Conservation (phyloP, 495 filamentous ascomycete genomes). For the Aspergillus nidulans region DNA sequence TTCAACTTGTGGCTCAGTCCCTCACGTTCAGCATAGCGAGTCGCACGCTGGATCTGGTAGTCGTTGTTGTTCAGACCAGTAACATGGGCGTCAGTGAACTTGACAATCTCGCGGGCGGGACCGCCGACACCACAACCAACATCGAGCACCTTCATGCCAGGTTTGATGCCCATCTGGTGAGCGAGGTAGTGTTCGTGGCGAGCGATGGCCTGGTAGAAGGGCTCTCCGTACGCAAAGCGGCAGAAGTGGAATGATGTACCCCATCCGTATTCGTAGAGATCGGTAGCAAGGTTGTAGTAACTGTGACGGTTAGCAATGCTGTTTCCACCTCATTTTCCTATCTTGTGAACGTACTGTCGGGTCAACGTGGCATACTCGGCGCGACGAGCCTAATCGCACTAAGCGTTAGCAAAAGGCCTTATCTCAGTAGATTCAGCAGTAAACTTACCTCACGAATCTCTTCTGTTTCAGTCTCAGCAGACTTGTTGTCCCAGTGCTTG, state of each 20-base stretch:
- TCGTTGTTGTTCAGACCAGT: conserved; percentile 99
- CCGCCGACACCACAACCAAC: conserved; percentile 98
- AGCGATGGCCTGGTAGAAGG: conserved; percentile 89
- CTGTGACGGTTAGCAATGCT: conserved; percentile 36
- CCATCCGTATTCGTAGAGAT: conserved; percentile 98
- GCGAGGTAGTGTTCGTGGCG: conserved; percentile 99
- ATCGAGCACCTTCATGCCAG: conserved; percentile 87
- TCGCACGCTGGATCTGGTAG: conserved; percentile 97
- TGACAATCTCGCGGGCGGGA: conserved; percentile 93
- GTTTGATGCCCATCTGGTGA: conserved; percentile 78
- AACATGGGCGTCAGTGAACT: conserved; percentile 87
- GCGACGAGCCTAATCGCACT: conserved; percentile 58
- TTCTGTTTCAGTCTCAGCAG: conserved; percentile 70
- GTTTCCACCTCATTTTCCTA: not conserved
- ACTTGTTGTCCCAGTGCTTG: conserved; percentile 99
- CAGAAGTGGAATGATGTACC: conserved; percentile 96
- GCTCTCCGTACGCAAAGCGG: conserved; percentile 84
- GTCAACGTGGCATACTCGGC: conserved; percentile 94
- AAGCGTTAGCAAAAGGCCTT: not conserved
- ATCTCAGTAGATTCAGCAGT: not conserved
- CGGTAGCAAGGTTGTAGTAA: conserved; percentile 98
- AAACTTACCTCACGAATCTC: conserved; percentile 66
- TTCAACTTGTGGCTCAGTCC: conserved; percentile 75
- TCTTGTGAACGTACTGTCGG: conserved; percentile 64
- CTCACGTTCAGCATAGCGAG: conserved; percentile 75